Conservation (phyloP, 345 rosid species). For the Aegle marmelos region DNA sequence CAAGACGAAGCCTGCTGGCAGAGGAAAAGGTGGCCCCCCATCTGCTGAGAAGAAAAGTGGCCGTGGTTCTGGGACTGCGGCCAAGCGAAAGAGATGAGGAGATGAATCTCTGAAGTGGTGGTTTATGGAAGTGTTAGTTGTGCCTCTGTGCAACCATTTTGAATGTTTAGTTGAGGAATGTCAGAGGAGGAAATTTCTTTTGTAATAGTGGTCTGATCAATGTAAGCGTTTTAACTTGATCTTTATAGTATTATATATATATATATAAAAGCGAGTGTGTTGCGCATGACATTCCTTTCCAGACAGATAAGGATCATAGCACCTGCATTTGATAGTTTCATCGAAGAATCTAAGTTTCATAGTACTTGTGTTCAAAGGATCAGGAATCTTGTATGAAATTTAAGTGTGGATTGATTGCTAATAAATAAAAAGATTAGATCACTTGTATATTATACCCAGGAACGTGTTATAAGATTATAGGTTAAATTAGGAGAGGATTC, state of each 20-base stretch:
- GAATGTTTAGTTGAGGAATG: not conserved
- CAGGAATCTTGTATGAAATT: too few relatives aligned
- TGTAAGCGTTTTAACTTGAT: not conserved
- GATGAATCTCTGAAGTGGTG: not conserved
- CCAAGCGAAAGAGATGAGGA: constrained; percentile 71
- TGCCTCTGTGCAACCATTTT: not conserved
- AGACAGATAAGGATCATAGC: too few relatives aligned
- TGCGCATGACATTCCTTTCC: not conserved
- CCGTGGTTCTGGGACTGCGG: constrained; percentile 39
- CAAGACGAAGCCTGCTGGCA: constrained; percentile 49
- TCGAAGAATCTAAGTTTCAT: too few relatives aligned
- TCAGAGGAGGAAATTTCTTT: not conserved
- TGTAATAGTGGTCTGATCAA: not conserved
- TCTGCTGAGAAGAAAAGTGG: constrained; percentile 31
- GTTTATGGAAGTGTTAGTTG: not conserved
- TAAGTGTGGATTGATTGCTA: too few relatives aligned
- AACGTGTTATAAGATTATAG: too few relatives aligned
- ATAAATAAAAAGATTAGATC: too few relatives aligned
- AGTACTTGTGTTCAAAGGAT: too few relatives aligned
- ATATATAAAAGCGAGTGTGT: not conserved
- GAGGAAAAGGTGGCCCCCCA: constrained; percentile 55
- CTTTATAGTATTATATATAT: too few relatives aligned
- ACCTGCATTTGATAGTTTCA: too few relatives aligned
- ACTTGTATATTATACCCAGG: too few relatives aligned
- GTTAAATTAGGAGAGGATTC: too few relatives aligned